These are phyloP conservation scores for Cardamine occulta DNA, from an alignment of 345 rosid genomes.

Conservation along the genomic window DNA sequence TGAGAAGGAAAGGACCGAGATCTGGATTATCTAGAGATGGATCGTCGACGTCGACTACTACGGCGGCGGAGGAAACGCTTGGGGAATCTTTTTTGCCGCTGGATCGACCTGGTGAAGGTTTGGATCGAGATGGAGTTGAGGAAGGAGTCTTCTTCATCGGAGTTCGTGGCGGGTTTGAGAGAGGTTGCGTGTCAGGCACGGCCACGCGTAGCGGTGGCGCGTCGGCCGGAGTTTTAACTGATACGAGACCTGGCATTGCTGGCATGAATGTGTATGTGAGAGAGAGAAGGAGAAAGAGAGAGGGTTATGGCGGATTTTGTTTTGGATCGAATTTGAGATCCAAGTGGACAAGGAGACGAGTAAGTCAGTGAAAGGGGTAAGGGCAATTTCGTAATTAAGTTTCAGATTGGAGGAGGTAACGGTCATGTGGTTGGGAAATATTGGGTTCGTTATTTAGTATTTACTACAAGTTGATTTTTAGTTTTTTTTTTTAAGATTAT, in stretches of 20 bases:
- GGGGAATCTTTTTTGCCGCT: conserved; percentile 72
- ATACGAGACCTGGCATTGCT: conserved; percentile 89
- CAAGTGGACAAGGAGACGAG: conserved; percentile 42
- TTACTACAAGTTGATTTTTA: neutral
- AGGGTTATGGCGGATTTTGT: conserved; percentile 13
- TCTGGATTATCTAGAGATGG: conserved; percentile 95
- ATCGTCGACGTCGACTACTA: conserved; percentile 47
- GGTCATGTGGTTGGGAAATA: conserved; percentile 23
- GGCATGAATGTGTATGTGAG: conserved; percentile 5
- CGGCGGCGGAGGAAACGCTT: conserved; percentile 37
- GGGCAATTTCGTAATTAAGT: conserved; percentile 17
- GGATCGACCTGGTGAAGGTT: conserved; percentile 74
- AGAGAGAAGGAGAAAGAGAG: neutral
- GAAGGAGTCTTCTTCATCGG: conserved; percentile 67
- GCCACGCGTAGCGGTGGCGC: conserved; percentile 69
- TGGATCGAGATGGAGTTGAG: conserved; percentile 82
- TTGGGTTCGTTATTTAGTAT: neutral
- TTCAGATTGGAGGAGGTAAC: conserved; percentile 22
- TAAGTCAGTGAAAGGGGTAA: conserved; percentile 42
- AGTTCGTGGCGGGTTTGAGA: conserved; percentile 51
- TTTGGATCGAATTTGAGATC: conserved; percentile 31
- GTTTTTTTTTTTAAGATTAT: no score
- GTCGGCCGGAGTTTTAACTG: conserved; percentile 81
- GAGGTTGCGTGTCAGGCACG: conserved; percentile 60
- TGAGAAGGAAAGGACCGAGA: conserved; percentile 96